Percentiles rank a stretch among this genome's conserved stretches.
These are phyloP conservation scores for Candida fluviatilis DNA, from an alignment of 805 yeast species.

Conservation along the genomic window DNA sequence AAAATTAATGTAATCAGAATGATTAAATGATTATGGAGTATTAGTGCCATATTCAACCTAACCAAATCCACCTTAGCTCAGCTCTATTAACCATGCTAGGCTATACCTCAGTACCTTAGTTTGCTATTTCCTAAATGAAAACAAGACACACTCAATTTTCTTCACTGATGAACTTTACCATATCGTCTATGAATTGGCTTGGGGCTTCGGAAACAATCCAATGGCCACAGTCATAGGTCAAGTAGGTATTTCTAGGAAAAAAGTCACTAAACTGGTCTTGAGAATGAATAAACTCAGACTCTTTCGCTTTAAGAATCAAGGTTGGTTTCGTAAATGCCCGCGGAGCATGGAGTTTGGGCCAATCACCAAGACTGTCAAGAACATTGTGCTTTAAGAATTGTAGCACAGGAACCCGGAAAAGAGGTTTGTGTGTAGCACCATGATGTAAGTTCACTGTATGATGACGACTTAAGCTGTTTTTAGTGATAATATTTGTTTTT, in stretches of 20 bases:
- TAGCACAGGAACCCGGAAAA: constrained; percentile 19
- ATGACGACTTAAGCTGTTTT: constrained; percentile 3
- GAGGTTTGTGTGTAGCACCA: constrained; percentile 3
- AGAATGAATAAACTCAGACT: constrained; percentile 39
- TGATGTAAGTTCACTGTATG: neutral
- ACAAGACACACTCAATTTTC: neutral
- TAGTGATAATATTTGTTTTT: constrained; percentile 32
- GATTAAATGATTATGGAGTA: too few relatives aligned
- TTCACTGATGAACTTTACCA: constrained; percentile 8
- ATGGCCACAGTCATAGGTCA: constrained; percentile 29
- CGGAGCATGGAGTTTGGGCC: constrained; percentile 19
- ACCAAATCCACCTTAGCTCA: too few relatives aligned
- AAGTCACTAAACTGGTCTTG: constrained; percentile 18
- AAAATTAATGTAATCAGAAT: too few relatives aligned
- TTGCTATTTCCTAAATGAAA: neutral
- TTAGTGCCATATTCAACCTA: too few relatives aligned
- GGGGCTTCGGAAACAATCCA: constrained; percentile 41
- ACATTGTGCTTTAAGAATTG: constrained; percentile 16
- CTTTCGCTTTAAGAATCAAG: constrained; percentile 40
- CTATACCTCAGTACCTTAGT: neutral
- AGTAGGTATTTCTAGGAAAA: constrained; percentile 17
- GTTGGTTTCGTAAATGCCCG: constrained; percentile 27
- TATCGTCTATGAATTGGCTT: constrained; percentile 16
- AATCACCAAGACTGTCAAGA: constrained; percentile 16
- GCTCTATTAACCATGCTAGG: neutral